A percentile compares a stretch with the other conserved stretches of the same genome.
Evolutionary conservation across 805 yeast species (phyloP).

Genomic region (Metschnikowia lunata): DNA sequence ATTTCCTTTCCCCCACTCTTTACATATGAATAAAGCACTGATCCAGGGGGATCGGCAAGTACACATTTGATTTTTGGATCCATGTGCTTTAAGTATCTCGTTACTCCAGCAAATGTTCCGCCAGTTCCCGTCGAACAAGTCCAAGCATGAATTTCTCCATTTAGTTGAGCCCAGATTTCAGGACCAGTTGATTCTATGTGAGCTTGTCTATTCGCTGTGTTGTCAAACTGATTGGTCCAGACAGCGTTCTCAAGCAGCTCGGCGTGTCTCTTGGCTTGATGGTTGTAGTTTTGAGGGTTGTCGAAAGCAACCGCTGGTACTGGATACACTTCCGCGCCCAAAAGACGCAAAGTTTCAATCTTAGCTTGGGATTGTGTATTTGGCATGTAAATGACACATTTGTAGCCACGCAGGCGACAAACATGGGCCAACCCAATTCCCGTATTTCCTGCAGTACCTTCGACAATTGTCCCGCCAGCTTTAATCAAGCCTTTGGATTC

Average conservation of each 20-base stretch:
- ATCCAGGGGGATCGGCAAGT: slow-evolving; percentile 93
- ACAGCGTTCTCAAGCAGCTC: slow-evolving; percentile 71
- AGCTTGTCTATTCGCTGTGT: slow-evolving; percentile 80
- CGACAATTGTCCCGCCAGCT: slow-evolving; percentile 84
- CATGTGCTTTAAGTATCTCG: slow-evolving; percentile 70
- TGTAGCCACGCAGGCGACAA: slow-evolving; percentile 78
- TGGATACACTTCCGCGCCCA: slow-evolving; percentile 85
- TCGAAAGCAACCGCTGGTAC: slow-evolving; percentile 84
- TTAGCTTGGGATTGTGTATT: slow-evolving; percentile 81
- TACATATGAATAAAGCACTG: slow-evolving; percentile 75
- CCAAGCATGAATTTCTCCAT: slow-evolving; percentile 77
- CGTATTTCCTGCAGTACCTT: slow-evolving; percentile 95
- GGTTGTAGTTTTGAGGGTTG: slow-evolving; percentile 82
- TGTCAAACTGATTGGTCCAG: slow-evolving; percentile 93
- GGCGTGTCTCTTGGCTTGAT: slow-evolving; percentile 83
- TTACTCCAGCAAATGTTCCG: slow-evolving; percentile 84
- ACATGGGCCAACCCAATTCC: slow-evolving; percentile 85
- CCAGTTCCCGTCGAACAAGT: slow-evolving; percentile 93
- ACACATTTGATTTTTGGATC: slow-evolving; percentile 57
- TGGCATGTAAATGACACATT: slow-evolving; percentile 86
- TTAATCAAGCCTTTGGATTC: slow-evolving; percentile 58
- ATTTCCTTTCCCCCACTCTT: slow-evolving; percentile 62
- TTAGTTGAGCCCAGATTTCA: slow-evolving; percentile 81
- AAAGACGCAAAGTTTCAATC: slow-evolving; percentile 63
- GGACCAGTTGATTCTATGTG: slow-evolving; percentile 91